phyloP scores from a whole-genome alignment of 495 filamentous ascomycete genomes.

The Hapsidospora chrysogenum region DNA sequence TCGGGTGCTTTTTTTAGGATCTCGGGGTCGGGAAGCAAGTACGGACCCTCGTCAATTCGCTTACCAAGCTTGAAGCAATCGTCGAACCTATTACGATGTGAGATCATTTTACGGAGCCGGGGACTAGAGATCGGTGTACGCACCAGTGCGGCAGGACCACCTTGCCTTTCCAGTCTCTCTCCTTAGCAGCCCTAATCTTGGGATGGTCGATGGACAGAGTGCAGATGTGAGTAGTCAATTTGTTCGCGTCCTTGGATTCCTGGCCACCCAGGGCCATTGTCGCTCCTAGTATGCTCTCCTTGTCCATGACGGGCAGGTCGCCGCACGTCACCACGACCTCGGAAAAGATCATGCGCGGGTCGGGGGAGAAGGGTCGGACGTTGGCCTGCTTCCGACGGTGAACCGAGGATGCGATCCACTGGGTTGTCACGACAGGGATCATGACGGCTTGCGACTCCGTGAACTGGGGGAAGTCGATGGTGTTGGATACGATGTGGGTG shows the following conservation, averaged over 20 bases:
- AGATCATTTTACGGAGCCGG: slow-evolving; percentile 6
- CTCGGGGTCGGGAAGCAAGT: slow-evolving; percentile 74
- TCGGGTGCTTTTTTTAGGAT: slow-evolving; percentile 41
- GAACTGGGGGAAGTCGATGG: slow-evolving; percentile 79
- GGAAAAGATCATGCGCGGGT: slow-evolving; percentile 79
- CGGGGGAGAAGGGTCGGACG: slow-evolving; percentile 71
- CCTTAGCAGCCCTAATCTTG: slow-evolving; percentile 47
- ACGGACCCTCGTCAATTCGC: slow-evolving; percentile 74
- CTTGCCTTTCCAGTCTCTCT: slow-evolving; percentile 51
- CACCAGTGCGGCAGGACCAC: slow-evolving; percentile 95
- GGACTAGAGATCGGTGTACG: slow-evolving; percentile 4
- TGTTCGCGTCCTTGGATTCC: slow-evolving; percentile 51
- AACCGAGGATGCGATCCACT: slow-evolving; percentile 60
- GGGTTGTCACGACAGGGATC: slow-evolving; percentile 68
- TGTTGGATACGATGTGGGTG: slow-evolving; percentile 72
- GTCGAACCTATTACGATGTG: slow-evolving; percentile 54
- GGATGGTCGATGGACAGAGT: slow-evolving; percentile 57
- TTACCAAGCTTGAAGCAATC: slow-evolving; percentile 85
- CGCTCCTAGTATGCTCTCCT: slow-evolving; percentile 81
- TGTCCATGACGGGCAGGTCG: slow-evolving; percentile 75
- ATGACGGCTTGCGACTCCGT: slow-evolving; percentile 48
- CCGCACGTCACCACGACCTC: slow-evolving; percentile 57
- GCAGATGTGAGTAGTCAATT: slow-evolving; percentile 72
- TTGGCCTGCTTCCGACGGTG: slow-evolving; percentile 53
- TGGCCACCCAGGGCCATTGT: slow-evolving; percentile 80